phyloP scores from a whole-genome alignment of 164 flowering plant species.

The Echeveria elegans region DNA sequence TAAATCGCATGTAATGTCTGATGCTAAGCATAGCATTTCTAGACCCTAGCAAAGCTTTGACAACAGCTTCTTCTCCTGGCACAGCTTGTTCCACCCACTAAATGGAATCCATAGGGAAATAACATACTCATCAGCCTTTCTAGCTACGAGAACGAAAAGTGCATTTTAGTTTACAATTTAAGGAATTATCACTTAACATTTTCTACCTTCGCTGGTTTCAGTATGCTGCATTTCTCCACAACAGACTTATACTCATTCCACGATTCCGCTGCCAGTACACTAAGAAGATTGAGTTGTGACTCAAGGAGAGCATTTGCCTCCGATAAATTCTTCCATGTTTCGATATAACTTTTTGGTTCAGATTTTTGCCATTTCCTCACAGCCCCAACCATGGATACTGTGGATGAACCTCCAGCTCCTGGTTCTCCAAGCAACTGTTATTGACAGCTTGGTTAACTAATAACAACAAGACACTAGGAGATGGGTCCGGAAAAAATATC shows the following conservation, averaged over 20 bases:
- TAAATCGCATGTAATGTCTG: slow-evolving; percentile 64
- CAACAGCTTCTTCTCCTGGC: slow-evolving; percentile 39
- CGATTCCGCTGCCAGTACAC: slow-evolving; percentile 51
- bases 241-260: slow-evolving; percentile 50
- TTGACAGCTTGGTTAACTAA: background rate
- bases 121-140: background rate
- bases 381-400: slow-evolving; percentile 98
- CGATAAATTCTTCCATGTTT: slow-evolving; percentile 68
- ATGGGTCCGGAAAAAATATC: slow-evolving; percentile 2
- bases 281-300: slow-evolving; percentile 40
- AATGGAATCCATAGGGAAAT: background rate
- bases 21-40: slow-evolving; percentile 72
- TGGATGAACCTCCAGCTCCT: slow-evolving; percentile 97
- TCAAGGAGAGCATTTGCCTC: slow-evolving; percentile 77
- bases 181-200: background rate
- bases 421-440: slow-evolving; percentile 90
- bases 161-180: background rate
- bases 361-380: slow-evolving; percentile 93
- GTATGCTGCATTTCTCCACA: slow-evolving; percentile 50
- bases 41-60: slow-evolving; percentile 64
- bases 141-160: background rate
- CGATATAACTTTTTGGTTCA: slow-evolving; percentile 59
- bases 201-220: slow-evolving; percentile 53
- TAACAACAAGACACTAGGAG: background rate
- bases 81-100: slow-evolving; percentile 75